Conservation (phyloP, 225 moss, liverwort and hornwort genomes). For the Pleurozium schreberi region DNA sequence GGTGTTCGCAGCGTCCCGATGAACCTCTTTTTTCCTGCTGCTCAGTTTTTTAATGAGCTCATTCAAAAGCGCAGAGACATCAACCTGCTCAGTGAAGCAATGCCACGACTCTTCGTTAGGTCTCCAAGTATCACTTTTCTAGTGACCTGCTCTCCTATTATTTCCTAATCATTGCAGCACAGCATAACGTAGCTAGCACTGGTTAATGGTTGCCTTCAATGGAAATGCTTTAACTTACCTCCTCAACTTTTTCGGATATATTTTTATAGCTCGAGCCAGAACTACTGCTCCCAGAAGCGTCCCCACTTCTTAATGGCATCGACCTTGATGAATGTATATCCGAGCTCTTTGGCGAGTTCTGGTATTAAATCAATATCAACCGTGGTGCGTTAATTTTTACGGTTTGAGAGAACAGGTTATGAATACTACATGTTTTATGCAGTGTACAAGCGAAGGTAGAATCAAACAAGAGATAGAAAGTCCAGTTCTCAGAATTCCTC, state of each 20-base stretch:
- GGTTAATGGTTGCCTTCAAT: not conserved
- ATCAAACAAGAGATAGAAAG: not conserved
- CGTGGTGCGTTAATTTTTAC: not conserved
- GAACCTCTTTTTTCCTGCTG: constrained; percentile 7
- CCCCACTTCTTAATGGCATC: not conserved
- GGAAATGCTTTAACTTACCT: constrained; percentile 3
- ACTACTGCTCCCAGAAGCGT: not conserved
- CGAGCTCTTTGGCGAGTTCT: not conserved
- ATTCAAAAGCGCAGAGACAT: not conserved
- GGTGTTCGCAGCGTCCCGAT: constrained; percentile 19
- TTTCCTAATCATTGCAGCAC: not conserved
- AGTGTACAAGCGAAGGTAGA: not conserved
- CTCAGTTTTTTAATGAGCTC: constrained; percentile 21
- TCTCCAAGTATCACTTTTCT: not conserved
- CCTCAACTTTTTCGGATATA: not conserved
- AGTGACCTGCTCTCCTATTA: not conserved
- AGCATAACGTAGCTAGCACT: not conserved
- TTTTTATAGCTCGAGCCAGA: not conserved
- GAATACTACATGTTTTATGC: not conserved
- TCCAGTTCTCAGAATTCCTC: not conserved
- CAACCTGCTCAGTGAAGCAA: constrained; percentile 9
- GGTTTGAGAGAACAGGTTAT: not conserved
- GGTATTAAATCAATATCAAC: not conserved
- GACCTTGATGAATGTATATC: not conserved
- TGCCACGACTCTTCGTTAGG: not conserved